Percentiles rank a stretch among this genome's conserved stretches.
These are phyloP conservation scores for Solanum lycopersicoides DNA, from an alignment of 257 asterid species.

Conservation along the genomic window DNA sequence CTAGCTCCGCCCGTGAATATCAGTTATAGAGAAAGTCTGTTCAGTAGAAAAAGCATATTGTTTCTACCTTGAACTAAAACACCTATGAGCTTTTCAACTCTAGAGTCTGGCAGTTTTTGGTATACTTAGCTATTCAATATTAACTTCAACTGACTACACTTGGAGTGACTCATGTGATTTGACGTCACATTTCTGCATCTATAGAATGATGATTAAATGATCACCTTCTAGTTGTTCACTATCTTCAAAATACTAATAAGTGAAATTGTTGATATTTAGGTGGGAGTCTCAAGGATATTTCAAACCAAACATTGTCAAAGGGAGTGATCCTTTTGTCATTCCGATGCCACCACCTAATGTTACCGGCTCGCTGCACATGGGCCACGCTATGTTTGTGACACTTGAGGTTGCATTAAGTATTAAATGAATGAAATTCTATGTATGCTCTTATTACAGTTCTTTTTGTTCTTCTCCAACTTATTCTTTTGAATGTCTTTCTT, in stretches of 20 bases:
- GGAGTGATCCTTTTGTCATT: constrained; percentile 68
- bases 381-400: constrained; percentile 99
- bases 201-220: background rate
- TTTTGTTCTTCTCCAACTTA: background rate
- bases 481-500: background rate
- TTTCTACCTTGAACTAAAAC: background rate
- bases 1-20: accelerated
- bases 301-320: constrained; percentile 67
- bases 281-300: constrained; percentile 99
- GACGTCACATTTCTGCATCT: background rate
- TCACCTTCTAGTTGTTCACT: background rate
- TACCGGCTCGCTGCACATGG: constrained; percentile 99
- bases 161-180: background rate
- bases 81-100: background rate
- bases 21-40: background rate
- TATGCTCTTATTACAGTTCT: background rate
- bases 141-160: background rate
- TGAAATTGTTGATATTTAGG: constrained; percentile 42
- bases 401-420: constrained; percentile 61
- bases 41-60: background rate
- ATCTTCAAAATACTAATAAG: background rate
- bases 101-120: background rate
- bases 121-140: background rate
- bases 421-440: background rate
- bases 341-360: constrained; percentile 99